phyloP scores from a whole-genome alignment of 768 basidiomycete genomes.

The Sarcomyxa edulis region DNA sequence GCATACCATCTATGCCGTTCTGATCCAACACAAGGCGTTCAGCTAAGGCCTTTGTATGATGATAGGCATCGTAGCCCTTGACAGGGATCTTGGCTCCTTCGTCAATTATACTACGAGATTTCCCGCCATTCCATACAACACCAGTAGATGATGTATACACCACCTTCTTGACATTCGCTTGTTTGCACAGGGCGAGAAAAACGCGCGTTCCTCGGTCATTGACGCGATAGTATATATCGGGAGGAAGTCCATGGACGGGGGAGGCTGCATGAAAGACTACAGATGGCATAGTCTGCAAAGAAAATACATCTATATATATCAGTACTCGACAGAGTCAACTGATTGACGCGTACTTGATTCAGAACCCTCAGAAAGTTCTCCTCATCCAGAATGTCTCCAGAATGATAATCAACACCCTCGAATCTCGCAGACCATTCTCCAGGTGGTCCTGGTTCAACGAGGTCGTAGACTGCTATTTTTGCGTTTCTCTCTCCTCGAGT shows the following conservation, averaged over 20 bases:
- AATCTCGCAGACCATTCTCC: slow-evolving; percentile 30
- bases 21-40: slow-evolving; percentile 44
- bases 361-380: slow-evolving; percentile 34
- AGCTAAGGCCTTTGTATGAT: slow-evolving; percentile 46
- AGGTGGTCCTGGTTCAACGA: slow-evolving; percentile 46
- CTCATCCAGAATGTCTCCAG: slow-evolving; percentile 44
- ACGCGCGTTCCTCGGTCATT: slow-evolving; percentile 47
- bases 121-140: slow-evolving; percentile 40
- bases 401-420: slow-evolving; percentile 31
- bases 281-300: slow-evolving; percentile 27
- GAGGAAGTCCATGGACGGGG: slow-evolving; percentile 31
- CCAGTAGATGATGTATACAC: slow-evolving; percentile 51
- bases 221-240: slow-evolving; percentile 39
- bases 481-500: no score
- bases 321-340: slow-evolving; percentile 8
- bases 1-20: slow-evolving; percentile 37
- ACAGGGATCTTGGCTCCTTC: slow-evolving; percentile 36
- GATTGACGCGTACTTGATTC: slow-evolving; percentile 25
- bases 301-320: no score
- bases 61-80: slow-evolving; percentile 41
- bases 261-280: slow-evolving; percentile 54
- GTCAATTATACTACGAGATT: slow-evolving; percentile 46
- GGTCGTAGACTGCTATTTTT: slow-evolving; percentile 43
- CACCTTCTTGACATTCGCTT: slow-evolving; percentile 35
- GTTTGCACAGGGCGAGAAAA: slow-evolving; percentile 36